Base-by-base conservation (phyloP, 352 stramenopile species). In the Sclerospora graminicola region DNA sequence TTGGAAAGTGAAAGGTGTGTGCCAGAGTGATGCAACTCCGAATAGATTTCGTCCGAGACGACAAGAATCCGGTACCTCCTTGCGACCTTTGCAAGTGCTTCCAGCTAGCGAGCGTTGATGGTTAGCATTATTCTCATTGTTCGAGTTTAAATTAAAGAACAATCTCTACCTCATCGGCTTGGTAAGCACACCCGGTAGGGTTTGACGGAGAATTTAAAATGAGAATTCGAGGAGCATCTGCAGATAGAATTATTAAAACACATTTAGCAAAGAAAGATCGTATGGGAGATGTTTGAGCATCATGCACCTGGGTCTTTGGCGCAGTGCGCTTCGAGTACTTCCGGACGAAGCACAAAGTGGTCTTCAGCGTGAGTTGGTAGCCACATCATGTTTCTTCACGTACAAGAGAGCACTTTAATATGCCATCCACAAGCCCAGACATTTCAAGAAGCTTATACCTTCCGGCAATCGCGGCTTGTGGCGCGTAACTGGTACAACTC, bases 31-130 rank as follows among this genome's bases (percentile, higher is more conserved):
- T 86, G 78, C 26, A 91, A 51, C 53, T 91, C 82, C 23, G 80
- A 89, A 59, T 94, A 94, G 37, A 94, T 87, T 56, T 94, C 82
- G 42, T 94, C 82, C 29, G 82, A 94, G 16, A 94, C 78, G 15
- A 94, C 80, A n/a, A 92, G 71, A 36, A 94, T 73, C 14, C 81
- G 71, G 51, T 92, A 91, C 58, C 88, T 89, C 33, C 79, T 68
- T 20, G 78, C 81, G 5, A 92, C 58, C 9, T 71, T 57, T 19
- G 82, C 82, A 10, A 94, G 61, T 21, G 62, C 75, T 9, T 78
- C 48, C 41, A 89, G 51, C 63, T 81, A 45, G 20, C 35, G 19
- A 21, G 16, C 5, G 19, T 29, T 48, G 14, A 39, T 33, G 8
- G 16, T 33, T 40, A 15, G 23, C 19, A 24, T 21, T 26, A 26